Percentiles rank a stretch among this genome's conserved stretches.
Evolutionary conservation across 2,329 filamentous ascomycete genomes (phyloP).

Genomic region (Pseudocercospora fijiensis): DNA sequence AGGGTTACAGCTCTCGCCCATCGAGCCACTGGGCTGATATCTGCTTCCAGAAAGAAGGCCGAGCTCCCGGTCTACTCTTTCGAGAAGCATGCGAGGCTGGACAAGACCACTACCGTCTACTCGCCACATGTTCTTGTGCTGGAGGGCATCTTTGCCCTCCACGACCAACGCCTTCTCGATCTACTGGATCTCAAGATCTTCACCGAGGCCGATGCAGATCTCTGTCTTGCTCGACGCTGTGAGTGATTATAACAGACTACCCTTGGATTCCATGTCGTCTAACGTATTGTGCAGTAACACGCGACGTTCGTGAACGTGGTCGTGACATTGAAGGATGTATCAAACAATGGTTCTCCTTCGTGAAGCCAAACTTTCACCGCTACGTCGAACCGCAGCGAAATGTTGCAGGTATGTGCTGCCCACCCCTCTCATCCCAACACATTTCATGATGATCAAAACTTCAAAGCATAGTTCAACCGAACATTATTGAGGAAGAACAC

Average conservation of each 20-base stretch:
- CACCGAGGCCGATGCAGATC: constrained; percentile 91
- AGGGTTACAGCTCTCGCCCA: constrained; percentile 30
- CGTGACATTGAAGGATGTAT: constrained; percentile 93
- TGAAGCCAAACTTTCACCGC: constrained; percentile 95
- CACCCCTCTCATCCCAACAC: not conserved
- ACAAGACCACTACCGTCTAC: constrained; percentile 83
- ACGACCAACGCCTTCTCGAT: constrained; percentile 80
- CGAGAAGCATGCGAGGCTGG: constrained; percentile 77
- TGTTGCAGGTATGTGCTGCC: constrained; percentile 62
- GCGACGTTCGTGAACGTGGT: constrained; percentile 85
- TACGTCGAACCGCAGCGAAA: constrained; percentile 90
- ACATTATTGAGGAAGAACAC: constrained; percentile 39
- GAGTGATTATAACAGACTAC: constrained; percentile 61
- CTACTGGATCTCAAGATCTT: constrained; percentile 96
- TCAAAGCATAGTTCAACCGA: constrained; percentile 45
- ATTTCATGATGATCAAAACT: constrained; percentile 39
- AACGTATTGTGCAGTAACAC: constrained; percentile 59
- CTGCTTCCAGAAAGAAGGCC: constrained; percentile 65
- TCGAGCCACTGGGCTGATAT: not conserved
- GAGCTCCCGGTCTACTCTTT: constrained; percentile 97
- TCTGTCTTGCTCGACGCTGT: constrained; percentile 87
- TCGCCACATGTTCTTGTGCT: constrained; percentile 93
- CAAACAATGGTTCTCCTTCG: constrained; percentile 95
- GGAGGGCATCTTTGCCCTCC: constrained; percentile 92
- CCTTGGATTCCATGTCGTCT: constrained; percentile 51